phyloP scores from a whole-genome alignment of 768 basidiomycete species.

The Pholiota conissans region DNA sequence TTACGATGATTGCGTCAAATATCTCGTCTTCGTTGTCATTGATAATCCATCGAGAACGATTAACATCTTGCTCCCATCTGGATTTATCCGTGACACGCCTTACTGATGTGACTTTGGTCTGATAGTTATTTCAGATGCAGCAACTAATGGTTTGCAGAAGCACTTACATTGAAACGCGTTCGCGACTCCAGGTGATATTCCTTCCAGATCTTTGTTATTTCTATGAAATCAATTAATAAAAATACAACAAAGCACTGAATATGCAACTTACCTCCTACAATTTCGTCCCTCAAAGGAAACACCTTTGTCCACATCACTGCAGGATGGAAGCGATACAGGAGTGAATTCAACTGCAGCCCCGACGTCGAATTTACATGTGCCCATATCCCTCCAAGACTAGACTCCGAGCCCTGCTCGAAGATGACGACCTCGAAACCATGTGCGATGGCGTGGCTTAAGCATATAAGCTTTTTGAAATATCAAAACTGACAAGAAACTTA shows the following conservation, averaged over 20 bases:
- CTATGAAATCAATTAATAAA: constrained; percentile 16
- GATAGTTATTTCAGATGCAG: not conserved
- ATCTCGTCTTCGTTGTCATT: constrained; percentile 46
- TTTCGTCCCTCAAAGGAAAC: constrained; percentile 51
- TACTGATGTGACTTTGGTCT: constrained; percentile 39
- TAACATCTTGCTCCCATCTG: constrained; percentile 16
- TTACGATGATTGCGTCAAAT: constrained; percentile 53
- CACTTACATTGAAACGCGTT: constrained; percentile 42
- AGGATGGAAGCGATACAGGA: constrained; percentile 53
- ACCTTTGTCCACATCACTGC: constrained; percentile 40
- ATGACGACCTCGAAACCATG: constrained; percentile 56
- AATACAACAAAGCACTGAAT: not conserved
- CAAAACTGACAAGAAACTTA: constrained; percentile 15
- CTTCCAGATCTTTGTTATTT: constrained; percentile 44
- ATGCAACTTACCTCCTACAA: constrained; percentile 36
- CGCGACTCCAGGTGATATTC: constrained; percentile 47
- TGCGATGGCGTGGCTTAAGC: constrained; percentile 38
- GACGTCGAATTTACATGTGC: constrained; percentile 50
- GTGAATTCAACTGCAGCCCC: constrained; percentile 49
- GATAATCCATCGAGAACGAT: constrained; percentile 40
- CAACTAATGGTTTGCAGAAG: not conserved
- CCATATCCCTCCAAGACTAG: constrained; percentile 49
- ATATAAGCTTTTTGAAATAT: not conserved
- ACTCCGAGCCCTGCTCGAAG: constrained; percentile 36
- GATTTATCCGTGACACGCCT: constrained; percentile 21